These are phyloP conservation scores for Barbatosphaeria neglecta DNA, from an alignment of 495 filamentous ascomycete genomes.

Conservation along the genomic window DNA sequence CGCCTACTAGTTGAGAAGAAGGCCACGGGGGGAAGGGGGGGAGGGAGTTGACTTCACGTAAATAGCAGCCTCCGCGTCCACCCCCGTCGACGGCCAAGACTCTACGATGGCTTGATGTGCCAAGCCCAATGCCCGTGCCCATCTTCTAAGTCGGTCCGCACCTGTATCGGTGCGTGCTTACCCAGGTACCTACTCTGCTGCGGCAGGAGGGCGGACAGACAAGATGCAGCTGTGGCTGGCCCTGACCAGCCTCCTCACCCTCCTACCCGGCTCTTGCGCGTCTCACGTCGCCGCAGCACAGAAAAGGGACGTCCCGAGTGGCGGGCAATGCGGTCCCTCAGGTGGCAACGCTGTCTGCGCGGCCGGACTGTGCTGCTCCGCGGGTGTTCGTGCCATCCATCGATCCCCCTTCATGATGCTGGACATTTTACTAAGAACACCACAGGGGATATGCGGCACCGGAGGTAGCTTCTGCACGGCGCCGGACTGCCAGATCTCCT, in stretches of 20 bases:
- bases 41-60: too few species aligned
- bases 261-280: not conserved
- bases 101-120: too few species aligned
- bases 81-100: too few species aligned
- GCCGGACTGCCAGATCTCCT: conserved; percentile 46
- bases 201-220: too few species aligned
- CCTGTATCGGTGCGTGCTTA: too few species aligned
- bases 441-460: conserved; percentile 33
- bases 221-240: not conserved
- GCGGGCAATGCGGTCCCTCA: conserved; percentile 5
- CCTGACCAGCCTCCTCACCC: not conserved
- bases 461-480: conserved; percentile 42
- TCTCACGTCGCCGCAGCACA: not conserved
- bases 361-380: conserved; percentile 9
- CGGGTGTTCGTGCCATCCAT: not conserved
- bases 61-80: too few species aligned
- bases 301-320: not conserved
- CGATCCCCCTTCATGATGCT: not conserved
- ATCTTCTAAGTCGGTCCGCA: too few species aligned
- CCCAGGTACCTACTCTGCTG: too few species aligned
- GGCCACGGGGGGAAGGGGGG: too few species aligned
- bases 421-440: not conserved
- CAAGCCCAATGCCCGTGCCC: too few species aligned
- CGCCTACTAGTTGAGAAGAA: too few species aligned
- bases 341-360: conserved; percentile 6